Evolutionary conservation across 345 rosid genomes (phyloP).

Genomic region (Lepidium sativum): DNA sequence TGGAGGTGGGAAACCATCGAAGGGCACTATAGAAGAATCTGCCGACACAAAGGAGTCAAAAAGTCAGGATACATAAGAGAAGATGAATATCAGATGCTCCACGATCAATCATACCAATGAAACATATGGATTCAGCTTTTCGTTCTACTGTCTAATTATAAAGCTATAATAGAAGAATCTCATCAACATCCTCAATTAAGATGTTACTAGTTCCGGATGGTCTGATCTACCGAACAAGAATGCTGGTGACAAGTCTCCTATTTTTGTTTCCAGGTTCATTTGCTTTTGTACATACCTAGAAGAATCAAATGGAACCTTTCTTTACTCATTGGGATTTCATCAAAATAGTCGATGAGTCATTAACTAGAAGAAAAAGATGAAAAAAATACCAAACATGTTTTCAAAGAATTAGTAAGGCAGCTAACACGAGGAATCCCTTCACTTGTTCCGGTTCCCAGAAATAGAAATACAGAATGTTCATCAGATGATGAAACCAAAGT

Average conservation of each 20-base stretch:
- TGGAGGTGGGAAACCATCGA: slow-evolving; percentile 69
- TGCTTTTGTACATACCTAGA: slow-evolving; percentile 79
- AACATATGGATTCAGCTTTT: not conserved
- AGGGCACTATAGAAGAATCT: slow-evolving; percentile 95
- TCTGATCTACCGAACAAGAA: slow-evolving; percentile 54
- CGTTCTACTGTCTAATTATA: not conserved
- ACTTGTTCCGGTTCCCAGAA: slow-evolving; percentile 89
- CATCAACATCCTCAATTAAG: slow-evolving; percentile 33
- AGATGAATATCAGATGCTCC: not conserved
- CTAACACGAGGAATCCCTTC: slow-evolving; percentile 96
- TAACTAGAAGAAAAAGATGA: too few species aligned
- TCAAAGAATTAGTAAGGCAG: slow-evolving; percentile 71
- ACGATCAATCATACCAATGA: not conserved
- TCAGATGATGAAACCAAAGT: slow-evolving; percentile 17
- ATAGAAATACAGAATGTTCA: slow-evolving; percentile 60
- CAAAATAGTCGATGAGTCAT: not conserved
- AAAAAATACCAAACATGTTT: slow-evolving; percentile 65
- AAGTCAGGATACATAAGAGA: not conserved
- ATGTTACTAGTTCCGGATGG: slow-evolving; percentile 47
- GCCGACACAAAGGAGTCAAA: slow-evolving; percentile 7
- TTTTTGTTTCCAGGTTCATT: slow-evolving; percentile 63
- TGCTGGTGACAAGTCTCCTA: slow-evolving; percentile 68
- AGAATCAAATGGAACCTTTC: slow-evolving; percentile 1
- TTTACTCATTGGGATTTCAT: not conserved
- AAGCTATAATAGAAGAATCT: not conserved